phyloP scores from a whole-genome alignment of 78 protist genomes.

The Dictyostelium firmibasis region DNA sequence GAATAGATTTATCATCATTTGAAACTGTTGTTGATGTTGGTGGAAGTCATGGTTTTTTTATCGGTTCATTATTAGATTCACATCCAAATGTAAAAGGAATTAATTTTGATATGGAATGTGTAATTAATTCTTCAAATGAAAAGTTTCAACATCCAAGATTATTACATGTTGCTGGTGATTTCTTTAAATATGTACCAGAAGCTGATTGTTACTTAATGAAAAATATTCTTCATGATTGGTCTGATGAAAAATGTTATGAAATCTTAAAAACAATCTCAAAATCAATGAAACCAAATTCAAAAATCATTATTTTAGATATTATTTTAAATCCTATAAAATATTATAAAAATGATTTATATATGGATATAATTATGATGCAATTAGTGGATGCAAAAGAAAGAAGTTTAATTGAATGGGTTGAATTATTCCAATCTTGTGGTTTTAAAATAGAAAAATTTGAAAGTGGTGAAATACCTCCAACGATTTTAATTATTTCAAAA shows the following conservation, averaged over 20 bases:
- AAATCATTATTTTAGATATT: neutral
- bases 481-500: neutral
- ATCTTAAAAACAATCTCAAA: neutral
- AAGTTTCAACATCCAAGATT: neutral
- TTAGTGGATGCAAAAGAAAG: neutral
- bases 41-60: constrained; percentile 1
- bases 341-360: neutral
- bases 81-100: constrained; percentile 4
- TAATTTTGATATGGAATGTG: neutral
- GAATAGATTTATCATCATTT: neutral
- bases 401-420: neutral
- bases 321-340: neutral
- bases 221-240: constrained; percentile 1
- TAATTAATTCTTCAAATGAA: neutral
- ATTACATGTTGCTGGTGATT: neutral
- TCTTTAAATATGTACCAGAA: neutral
- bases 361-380: neutral
- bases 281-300: neutral
- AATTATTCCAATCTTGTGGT: neutral
- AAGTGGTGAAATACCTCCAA: neutral
- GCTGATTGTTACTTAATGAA: neutral
- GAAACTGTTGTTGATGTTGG: constrained; percentile 22
- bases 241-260: neutral
- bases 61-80: neutral
- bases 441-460: neutral